Base-by-base conservation (phyloP, 768 basidiomycete genomes). In the Boletus reticulatus region DNA sequence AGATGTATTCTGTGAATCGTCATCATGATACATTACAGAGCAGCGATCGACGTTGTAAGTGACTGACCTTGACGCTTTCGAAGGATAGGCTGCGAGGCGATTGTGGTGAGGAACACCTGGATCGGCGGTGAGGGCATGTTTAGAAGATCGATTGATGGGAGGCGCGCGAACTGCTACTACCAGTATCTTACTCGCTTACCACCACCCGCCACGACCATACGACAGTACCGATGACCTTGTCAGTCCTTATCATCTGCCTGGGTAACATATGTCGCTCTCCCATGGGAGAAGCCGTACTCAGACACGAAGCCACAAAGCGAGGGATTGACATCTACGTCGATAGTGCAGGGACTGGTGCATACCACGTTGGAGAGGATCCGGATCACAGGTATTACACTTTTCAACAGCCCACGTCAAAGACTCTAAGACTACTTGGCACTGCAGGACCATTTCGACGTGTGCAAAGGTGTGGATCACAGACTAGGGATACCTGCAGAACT, bases 211-310 rank as follows among this genome's bases (percentile, higher is more conserved):
- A 20, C 20, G 43, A 32, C 16, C 53, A 27, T 20, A 37, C 48
- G 10, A 31, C 56, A 31, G 29, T 22, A 50, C 22, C 72, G 57
- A 65, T 73, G 65, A 50, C 71, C 29, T 62, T 82, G 60, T 80
- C 82, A 50, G 88, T 87, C 31, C 81, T 93, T 47, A 72, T 92
- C 57, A 89, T 92, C 37, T 93, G 91, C 61, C 72, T 92, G 54
- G 89, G 89, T 13, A 92, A 92, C 67, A 92, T 92, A 55, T 92
- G 92, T 67, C 86, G 94, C 34, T 93, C 91, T 22, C 93, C 94
- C 0, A 92, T 96, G 84, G 94, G 92, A 31, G 92, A 94, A 73
- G 94, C 92, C 3, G 89, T 95, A 22, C 78, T 95, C 31, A 78
- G 74, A 56, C 79, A 91, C 51, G 79, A 84, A 54, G 89, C 88